Evolutionary conservation across 2,329 filamentous ascomycete species (phyloP), one percentile per base, ranked within the genome.

Genomic region (Hymenoscyphus repandus): DNA sequence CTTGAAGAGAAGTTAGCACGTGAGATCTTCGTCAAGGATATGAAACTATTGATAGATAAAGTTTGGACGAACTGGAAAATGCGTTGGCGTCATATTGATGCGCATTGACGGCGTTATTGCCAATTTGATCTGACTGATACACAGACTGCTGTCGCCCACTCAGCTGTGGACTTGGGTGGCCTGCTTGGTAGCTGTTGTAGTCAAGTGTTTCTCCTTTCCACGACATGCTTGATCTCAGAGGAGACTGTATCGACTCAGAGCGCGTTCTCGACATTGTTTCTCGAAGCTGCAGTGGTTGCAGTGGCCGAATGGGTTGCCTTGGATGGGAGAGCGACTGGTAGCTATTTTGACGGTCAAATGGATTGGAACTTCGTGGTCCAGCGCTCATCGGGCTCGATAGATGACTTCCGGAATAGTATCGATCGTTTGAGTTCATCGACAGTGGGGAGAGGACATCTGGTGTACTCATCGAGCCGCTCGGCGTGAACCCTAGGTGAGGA

Each of bases 401-500:
- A 55, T 78, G 75, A 47, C 69, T 71, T 12, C 72, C 68, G 38
- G 57, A 49, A 57, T 79, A 80, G 47, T 79, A 82, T 50, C 79
- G 74, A 48, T 83, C 78, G 48, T 67, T 74, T 0, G 78, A 73
- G 18, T 74, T 72, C 3, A 79, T 68, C 1, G 79, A 82, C 52
- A 82, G 68, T 2, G 80, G 78, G 2, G 80, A 82, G 42, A 81
- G 69, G 13, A 82, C 70, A 52, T 82, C 79, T 1, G 79, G 68
- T 51, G 66, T 74, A 57, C 70, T 71, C 66, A 82, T 74, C 13
- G 71, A 69, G 11, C 69, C 71, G 1, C 74, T 69, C 15, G 79
- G 75, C 47, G 77, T 78, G 63, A 88, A 88, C 2, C 79, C 79
- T 58, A 88, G 82, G 56, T 75, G 75, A 9, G 82, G 80, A 67